Conservation (phyloP, 106 monocot genomes). For the Dioscorea alata region DNA sequence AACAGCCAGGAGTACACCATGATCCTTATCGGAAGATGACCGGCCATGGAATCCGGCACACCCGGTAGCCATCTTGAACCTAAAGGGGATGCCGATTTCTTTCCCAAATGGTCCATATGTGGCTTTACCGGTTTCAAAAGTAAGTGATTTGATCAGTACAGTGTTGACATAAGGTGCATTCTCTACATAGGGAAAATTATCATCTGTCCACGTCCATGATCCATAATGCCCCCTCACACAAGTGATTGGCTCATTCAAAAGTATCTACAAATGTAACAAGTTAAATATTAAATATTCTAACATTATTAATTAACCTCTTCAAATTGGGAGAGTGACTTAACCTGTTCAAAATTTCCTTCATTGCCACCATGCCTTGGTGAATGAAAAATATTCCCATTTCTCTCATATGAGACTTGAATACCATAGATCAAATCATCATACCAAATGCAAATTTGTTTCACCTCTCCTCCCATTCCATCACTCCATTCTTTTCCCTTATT, state of each 20-base stretch:
- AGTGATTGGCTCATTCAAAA: not conserved
- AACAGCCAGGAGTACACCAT: not conserved
- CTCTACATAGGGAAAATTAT: not conserved
- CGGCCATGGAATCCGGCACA: not conserved
- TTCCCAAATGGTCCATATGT: not conserved
- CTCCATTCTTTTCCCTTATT: not conserved
- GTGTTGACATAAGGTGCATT: not conserved
- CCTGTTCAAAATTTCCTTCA: not conserved
- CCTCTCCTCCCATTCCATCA: not conserved
- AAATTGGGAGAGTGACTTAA: too few species aligned
- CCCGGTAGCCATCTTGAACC: not conserved
- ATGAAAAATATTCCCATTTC: not conserved
- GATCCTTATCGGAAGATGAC: not conserved
- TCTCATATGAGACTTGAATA: not conserved
- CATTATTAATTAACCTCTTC: too few species aligned
- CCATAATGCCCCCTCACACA: constrained; percentile 2
- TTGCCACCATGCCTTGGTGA: not conserved
- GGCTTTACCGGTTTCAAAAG: not conserved
- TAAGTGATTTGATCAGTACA: not conserved
- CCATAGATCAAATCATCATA: not conserved
- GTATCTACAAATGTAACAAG: not conserved
- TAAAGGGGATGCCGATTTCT: not conserved
- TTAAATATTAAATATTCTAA: too few species aligned
- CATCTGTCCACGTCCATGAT: not conserved
- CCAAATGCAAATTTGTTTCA: not conserved